phyloP scores from a whole-genome alignment of 2,329 filamentous ascomycete genomes.

The Fusarium sp. region DNA sequence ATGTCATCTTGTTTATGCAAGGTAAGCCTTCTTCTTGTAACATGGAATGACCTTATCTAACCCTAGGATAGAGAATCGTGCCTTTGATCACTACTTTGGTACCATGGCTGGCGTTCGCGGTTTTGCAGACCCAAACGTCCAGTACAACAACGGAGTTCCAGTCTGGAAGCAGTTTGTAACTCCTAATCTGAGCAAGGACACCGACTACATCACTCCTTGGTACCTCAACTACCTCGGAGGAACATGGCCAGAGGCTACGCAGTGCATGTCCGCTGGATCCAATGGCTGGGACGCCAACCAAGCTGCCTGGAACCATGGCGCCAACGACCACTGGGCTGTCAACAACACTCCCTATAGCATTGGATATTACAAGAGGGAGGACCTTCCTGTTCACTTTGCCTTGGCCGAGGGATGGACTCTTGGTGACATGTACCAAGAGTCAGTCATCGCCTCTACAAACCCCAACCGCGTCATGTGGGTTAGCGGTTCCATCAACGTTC shows the following conservation, averaged over 20 bases:
- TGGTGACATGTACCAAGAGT: slow-evolving; percentile 67
- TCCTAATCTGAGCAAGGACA: background rate
- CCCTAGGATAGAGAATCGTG: slow-evolving; percentile 44
- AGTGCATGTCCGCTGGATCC: slow-evolving; percentile 63
- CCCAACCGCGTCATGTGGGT: slow-evolving; percentile 64
- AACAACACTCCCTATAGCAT: slow-evolving; percentile 65
- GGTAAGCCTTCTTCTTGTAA: background rate
- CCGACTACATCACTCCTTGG: slow-evolving; percentile 56
- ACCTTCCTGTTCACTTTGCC: slow-evolving; percentile 65
- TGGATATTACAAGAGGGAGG: slow-evolving; percentile 60
- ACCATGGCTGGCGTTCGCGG: slow-evolving; percentile 66
- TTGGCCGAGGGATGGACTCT: slow-evolving; percentile 65
- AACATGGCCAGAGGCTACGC: slow-evolving; percentile 60
- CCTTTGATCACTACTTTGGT: slow-evolving; percentile 62
- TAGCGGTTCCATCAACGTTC: slow-evolving; percentile 62
- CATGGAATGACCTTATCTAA: background rate
- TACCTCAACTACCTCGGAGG: slow-evolving; percentile 65
- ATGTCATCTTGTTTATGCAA: background rate
- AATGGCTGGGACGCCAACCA: slow-evolving; percentile 66
- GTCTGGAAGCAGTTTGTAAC: background rate
- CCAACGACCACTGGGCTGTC: slow-evolving; percentile 64
- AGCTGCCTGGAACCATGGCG: slow-evolving; percentile 59
- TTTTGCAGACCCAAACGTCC: slow-evolving; percentile 66
- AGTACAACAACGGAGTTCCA: slow-evolving; percentile 37
- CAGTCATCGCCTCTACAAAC: slow-evolving; percentile 62